Conservation (phyloP, 2,329 filamentous ascomycete genomes). For the Cladosporium sp. region DNA sequence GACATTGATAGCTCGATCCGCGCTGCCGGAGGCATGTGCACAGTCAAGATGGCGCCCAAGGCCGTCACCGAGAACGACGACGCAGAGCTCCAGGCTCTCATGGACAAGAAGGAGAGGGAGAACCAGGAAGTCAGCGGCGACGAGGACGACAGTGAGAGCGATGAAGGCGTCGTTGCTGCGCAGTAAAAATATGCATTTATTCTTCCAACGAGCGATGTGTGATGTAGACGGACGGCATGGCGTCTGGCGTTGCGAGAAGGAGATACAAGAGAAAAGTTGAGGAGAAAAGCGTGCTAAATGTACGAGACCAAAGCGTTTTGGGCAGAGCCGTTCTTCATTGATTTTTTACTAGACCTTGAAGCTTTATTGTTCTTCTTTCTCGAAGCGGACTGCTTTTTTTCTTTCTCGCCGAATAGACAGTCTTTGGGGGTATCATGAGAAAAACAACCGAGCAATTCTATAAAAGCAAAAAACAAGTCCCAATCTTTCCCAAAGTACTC, state of each 20-base stretch:
- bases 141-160: constrained; percentile 92
- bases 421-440: constrained; percentile 19
- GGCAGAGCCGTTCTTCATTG: neutral
- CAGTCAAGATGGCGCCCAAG: constrained; percentile 98
- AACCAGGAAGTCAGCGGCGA: constrained; percentile 98
- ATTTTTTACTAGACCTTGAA: neutral
- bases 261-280: neutral
- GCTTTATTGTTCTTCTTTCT: neutral
- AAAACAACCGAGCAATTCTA: constrained; percentile 8
- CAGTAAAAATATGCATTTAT: constrained; percentile 4
- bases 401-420: constrained; percentile 15
- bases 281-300: constrained; percentile 7
- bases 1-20: constrained; percentile 82
- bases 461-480: constrained; percentile 13
- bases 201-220: constrained; percentile 13
- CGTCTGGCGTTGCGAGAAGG: constrained; percentile 18
- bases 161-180: constrained; percentile 72
- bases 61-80: constrained; percentile 98
- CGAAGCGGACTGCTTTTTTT: constrained; percentile 10
- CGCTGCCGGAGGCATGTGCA: constrained; percentile 72
- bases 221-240: constrained; percentile 15
- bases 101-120: constrained; percentile 98
- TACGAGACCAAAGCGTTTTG: constrained; percentile 11
- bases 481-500: neutral
- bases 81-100: constrained; percentile 91